Conservation (phyloP, 2,329 filamentous ascomycete species). For the Epichloe amarillans region DNA sequence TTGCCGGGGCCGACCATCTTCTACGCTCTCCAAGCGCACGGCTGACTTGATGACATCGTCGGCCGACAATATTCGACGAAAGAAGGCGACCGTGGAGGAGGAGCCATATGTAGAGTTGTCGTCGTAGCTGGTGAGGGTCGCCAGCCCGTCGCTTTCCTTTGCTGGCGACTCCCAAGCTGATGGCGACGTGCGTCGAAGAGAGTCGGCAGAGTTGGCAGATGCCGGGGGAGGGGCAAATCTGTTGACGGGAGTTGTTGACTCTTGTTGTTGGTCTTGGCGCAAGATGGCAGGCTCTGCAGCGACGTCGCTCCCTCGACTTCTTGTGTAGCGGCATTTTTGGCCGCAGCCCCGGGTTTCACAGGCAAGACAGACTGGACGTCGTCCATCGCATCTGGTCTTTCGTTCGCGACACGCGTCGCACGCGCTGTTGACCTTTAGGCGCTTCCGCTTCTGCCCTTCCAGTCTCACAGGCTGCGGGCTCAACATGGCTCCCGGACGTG, state of each 20-base stretch:
- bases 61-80: neutral
- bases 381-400: constrained; percentile 3
- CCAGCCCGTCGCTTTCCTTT: constrained; percentile 3
- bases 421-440: constrained; percentile 2
- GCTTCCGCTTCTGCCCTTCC: neutral
- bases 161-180: neutral
- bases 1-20: neutral
- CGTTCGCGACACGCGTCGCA: constrained; percentile 2
- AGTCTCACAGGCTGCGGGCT: neutral
- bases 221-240: neutral
- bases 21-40: neutral
- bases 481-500: neutral
- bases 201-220: neutral
- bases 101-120: constrained; percentile 3
- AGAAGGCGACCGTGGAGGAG: constrained; percentile 3
- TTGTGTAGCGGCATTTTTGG: constrained; percentile 1
- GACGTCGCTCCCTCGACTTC: neutral
- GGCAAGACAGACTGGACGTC: neutral
- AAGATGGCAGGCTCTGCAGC: neutral
- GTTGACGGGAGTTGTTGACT: neutral
- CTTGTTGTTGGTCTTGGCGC: neutral
- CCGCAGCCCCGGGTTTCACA: constrained; percentile 1
- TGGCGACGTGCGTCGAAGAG: neutral
- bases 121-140: constrained; percentile 2
- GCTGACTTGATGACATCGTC: constrained; percentile 1